Conservation (phyloP, 1,284 basidiomycete species). For the Boletus sp. region DNA sequence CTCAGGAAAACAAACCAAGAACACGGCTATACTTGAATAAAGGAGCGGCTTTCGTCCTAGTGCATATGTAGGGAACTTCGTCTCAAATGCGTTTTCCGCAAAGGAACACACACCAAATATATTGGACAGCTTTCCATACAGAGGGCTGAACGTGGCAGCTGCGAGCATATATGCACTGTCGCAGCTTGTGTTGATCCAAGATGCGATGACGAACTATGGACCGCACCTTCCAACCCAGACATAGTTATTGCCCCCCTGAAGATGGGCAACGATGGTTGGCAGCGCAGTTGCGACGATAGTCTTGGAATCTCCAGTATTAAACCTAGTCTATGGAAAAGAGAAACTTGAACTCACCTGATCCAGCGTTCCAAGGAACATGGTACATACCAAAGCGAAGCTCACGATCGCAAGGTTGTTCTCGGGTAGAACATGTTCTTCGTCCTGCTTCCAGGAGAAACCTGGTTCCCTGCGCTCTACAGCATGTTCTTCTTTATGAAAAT, state of each 20-base stretch:
- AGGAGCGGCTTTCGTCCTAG: constrained; percentile 71
- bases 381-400: constrained; percentile 48
- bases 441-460: constrained; percentile 48
- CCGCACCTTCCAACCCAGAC: constrained; percentile 72
- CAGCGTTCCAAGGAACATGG: constrained; percentile 54
- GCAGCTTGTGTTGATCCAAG: too few relatives aligned
- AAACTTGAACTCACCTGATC: constrained; percentile 44
- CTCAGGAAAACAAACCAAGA: constrained; percentile 51
- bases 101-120: constrained; percentile 39
- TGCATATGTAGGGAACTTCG: neutral
- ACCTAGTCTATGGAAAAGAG: neutral
- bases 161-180: constrained; percentile 70
- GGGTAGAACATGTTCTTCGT: constrained; percentile 50
- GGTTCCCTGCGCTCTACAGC: constrained; percentile 23
- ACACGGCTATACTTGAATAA: constrained; percentile 61
- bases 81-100: too few relatives aligned
- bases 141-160: constrained; percentile 58
- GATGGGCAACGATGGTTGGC: constrained; percentile 66
- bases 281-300: constrained; percentile 75
- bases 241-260: constrained; percentile 64
- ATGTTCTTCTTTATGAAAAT: neutral
- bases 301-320: constrained; percentile 32
- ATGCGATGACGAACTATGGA: constrained; percentile 18
- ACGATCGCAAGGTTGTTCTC: constrained; percentile 36
- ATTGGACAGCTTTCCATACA: constrained; percentile 76